phyloP scores from a whole-genome alignment of 768 basidiomycete species.

The Scleroderma citrinum region DNA sequence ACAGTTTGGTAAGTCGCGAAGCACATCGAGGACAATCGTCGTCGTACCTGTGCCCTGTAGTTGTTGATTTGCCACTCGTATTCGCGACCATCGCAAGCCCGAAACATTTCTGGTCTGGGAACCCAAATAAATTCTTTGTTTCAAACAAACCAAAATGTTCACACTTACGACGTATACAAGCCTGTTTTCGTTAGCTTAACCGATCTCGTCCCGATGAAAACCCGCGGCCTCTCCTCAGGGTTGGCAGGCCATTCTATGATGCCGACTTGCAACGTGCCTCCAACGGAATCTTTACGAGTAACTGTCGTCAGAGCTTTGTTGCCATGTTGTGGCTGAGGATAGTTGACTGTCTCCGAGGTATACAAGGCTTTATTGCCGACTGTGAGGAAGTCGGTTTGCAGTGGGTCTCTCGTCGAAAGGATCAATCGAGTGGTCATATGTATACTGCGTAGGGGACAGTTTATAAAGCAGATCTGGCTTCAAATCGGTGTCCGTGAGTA shows the following conservation, averaged over 20 bases:
- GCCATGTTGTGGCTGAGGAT: conserved; percentile 6
- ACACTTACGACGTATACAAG: conserved; percentile 18
- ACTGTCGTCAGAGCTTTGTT: conserved; percentile 18
- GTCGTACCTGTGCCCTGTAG: neutral
- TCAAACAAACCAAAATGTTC: neutral
- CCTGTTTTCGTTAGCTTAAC: conserved; percentile 21
- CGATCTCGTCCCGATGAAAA: conserved; percentile 22
- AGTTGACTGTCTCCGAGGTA: conserved; percentile 13
- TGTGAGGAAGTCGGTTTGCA: conserved; percentile 19
- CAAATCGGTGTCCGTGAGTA: conserved; percentile 26
- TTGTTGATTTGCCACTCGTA: conserved; percentile 24
- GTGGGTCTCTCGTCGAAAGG: conserved; percentile 21
- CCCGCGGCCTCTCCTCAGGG: neutral
- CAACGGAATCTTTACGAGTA: conserved; percentile 14
- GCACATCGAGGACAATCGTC: no score
- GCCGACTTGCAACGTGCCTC: conserved; percentile 22
- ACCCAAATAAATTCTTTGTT: neutral
- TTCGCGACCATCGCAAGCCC: conserved; percentile 10
- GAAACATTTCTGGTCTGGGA: conserved; percentile 23
- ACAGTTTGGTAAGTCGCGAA: neutral
- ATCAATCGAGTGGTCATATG: conserved; percentile 19
- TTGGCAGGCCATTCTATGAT: conserved; percentile 25
- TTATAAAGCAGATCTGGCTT: neutral
- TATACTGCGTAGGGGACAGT: neutral
- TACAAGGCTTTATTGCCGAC: conserved; percentile 8